phyloP scores from a whole-genome alignment of 345 rosid species.

The Eucalyptus dawsonii region DNA sequence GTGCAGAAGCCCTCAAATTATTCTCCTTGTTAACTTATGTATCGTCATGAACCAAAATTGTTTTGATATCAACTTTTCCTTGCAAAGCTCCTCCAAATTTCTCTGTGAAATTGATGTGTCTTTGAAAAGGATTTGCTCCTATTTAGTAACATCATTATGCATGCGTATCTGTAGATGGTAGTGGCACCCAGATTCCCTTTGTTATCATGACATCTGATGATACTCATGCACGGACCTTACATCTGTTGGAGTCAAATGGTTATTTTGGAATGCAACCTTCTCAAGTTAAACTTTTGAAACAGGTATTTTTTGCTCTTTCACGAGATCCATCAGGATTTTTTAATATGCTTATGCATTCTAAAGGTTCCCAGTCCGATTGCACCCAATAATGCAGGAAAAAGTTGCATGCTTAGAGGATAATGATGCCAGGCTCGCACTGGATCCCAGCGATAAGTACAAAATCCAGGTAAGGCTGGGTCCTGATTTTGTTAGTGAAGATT shows the following conservation, averaged over 20 bases:
- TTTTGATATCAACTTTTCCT: not conserved
- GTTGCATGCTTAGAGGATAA: conserved; percentile 96
- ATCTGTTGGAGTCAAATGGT: conserved; percentile 60
- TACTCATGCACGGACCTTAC: conserved; percentile 60
- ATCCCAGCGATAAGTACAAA: conserved; percentile 62
- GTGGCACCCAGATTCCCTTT: conserved; percentile 61
- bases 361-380: not conserved
- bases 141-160: not conserved
- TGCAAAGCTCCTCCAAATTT: not conserved
- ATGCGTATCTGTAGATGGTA: conserved; percentile 25
- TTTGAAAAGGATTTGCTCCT: not conserved
- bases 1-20: not conserved
- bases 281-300: conserved; percentile 87
- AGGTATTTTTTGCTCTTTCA: conserved; percentile 22
- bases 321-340: not conserved
- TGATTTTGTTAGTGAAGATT: not conserved
- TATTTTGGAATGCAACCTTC: conserved; percentile 87
- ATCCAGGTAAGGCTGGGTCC: conserved; percentile 52
- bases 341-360: not conserved
- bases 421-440: conserved; percentile 82
- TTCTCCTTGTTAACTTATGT: not conserved
- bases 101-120: not conserved
- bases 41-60: not conserved
- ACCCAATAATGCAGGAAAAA: conserved; percentile 57
- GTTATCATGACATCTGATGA: conserved; percentile 97